Evolutionary conservation across 805 yeast genomes (phyloP).

Genomic region (Teunomyces funiuensis): DNA sequence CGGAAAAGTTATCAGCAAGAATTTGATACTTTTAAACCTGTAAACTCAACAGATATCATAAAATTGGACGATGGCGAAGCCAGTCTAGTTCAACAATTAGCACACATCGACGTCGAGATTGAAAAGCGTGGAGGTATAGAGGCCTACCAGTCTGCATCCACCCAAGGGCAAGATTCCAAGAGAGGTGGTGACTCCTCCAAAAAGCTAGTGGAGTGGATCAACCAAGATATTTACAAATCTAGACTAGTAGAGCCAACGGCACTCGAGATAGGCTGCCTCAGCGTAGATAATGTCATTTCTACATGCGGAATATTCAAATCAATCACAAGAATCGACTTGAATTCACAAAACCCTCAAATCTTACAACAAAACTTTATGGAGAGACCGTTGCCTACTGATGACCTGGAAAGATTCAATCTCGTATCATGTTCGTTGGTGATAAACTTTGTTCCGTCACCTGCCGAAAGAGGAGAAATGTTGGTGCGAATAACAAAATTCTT

Average conservation of each 20-base stretch:
- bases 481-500: slow-evolving; percentile 57
- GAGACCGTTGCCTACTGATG: slow-evolving; percentile 54
- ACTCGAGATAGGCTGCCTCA: slow-evolving; percentile 82
- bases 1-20: neutral
- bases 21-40: slow-evolving; percentile 6
- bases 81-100: slow-evolving; percentile 35
- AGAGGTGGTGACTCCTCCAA: slow-evolving; percentile 95
- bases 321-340: slow-evolving; percentile 70
- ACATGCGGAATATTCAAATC: slow-evolving; percentile 51
- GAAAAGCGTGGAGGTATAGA: slow-evolving; percentile 70
- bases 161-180: slow-evolving; percentile 71
- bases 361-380: slow-evolving; percentile 82
- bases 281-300: slow-evolving; percentile 66
- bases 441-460: slow-evolving; percentile 79
- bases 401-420: slow-evolving; percentile 53
- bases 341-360: slow-evolving; percentile 75
- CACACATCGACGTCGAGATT: slow-evolving; percentile 61
- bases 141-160: slow-evolving; percentile 81
- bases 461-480: slow-evolving; percentile 77
- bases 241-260: slow-evolving; percentile 32
- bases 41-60: slow-evolving; percentile 10
- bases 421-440: slow-evolving; percentile 84
- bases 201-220: slow-evolving; percentile 71
- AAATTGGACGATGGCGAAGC: slow-evolving; percentile 17
- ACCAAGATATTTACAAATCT: slow-evolving; percentile 21